Conservation (phyloP, 1,284 basidiomycete genomes). For the Ustilago shanxiensis region DNA sequence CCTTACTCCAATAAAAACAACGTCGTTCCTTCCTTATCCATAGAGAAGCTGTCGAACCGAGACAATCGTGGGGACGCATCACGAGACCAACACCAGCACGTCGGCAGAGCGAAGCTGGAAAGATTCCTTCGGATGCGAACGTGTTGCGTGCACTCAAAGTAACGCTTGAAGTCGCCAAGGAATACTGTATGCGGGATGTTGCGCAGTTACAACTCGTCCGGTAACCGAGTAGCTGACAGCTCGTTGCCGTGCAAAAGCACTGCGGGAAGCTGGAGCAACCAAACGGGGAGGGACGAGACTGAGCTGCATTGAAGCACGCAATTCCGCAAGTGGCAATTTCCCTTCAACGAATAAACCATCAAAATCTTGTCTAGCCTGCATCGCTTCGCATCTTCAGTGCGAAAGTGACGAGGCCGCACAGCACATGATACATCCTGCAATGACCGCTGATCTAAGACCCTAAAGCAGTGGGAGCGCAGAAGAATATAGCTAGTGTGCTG, state of each 20-base stretch:
- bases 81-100: not conserved
- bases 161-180: not conserved
- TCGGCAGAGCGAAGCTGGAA: not conserved
- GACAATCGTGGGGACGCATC: not conserved
- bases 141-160: not conserved
- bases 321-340: not conserved
- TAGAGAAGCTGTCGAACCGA: not conserved
- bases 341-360: constrained; percentile 7
- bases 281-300: constrained; percentile 27
- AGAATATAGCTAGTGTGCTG: not conserved
- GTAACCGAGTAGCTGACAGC: constrained; percentile 42
- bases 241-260: not conserved
- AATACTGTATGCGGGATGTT: not conserved
- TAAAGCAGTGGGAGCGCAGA: not conserved
- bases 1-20: constrained; percentile 1
- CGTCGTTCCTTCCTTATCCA: not conserved
- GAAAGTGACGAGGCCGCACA: not conserved
- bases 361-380: not conserved
- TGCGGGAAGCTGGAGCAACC: constrained; percentile 42
- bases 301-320: not conserved
- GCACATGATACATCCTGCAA: not conserved
- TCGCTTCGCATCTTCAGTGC: not conserved
- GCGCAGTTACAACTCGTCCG: constrained; percentile 9
- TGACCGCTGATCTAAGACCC: not conserved
- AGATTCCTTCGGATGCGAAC: not conserved